These are phyloP conservation scores for Penicillium roqueforti DNA, from an alignment of 495 filamentous ascomycete species.

Conservation along the genomic window DNA sequence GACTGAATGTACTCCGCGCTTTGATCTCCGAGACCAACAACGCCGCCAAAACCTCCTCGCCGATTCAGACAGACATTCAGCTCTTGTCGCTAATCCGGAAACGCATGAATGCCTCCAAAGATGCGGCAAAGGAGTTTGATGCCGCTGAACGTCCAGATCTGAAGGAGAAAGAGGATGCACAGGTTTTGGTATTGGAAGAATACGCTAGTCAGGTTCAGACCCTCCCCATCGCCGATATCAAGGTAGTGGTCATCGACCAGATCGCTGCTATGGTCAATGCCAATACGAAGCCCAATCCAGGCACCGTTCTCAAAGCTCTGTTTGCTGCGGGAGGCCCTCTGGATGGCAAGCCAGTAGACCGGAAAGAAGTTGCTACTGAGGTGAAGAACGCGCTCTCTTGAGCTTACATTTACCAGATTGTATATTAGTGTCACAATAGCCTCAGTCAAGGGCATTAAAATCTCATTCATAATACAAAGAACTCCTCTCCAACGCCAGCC, in stretches of 20 bases:
- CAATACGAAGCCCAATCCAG: conserved; percentile 41
- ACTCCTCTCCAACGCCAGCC: background rate
- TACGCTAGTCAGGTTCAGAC: conserved; percentile 53
- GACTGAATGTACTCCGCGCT: conserved; percentile 55
- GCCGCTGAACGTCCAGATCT: conserved; percentile 51
- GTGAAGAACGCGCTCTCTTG: conserved; percentile 39
- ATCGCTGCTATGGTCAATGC: conserved; percentile 41
- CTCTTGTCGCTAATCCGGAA: conserved; percentile 57
- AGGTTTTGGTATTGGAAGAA: conserved; percentile 52
- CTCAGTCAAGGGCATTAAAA: conserved; percentile 4
- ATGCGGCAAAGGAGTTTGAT: conserved; percentile 50
- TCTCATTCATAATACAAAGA: conserved; percentile 5
- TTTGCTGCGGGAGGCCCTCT: conserved; percentile 46
- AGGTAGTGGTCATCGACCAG: conserved; percentile 39
- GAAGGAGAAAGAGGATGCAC: conserved; percentile 53
- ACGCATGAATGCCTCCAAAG: conserved; percentile 43
- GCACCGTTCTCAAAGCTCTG: conserved; percentile 46
- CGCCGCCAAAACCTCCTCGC: conserved; percentile 54
- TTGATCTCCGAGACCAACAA: conserved; percentile 62
- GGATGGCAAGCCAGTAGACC: conserved; percentile 52
- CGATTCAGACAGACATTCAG: conserved; percentile 55
- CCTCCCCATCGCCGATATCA: conserved; percentile 47
- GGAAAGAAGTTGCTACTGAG: conserved; percentile 43
- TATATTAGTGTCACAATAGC: conserved; percentile 24
- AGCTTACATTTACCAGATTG: conserved; percentile 11